phyloP scores from a whole-genome alignment of 129 eudicot genomes.

The Escallonia herrerae region DNA sequence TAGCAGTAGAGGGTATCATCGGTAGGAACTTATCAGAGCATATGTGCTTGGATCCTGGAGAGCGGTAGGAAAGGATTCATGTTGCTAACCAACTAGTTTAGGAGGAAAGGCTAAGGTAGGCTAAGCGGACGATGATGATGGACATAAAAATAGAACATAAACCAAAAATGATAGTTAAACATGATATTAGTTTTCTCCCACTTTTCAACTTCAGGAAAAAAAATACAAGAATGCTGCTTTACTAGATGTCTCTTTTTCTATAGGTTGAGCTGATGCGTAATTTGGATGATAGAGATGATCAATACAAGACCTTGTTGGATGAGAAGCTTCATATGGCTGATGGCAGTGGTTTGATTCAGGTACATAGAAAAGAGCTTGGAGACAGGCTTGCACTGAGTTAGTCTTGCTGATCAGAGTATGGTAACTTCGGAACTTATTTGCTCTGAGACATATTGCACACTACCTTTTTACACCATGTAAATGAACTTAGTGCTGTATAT shows the following conservation, averaged over 20 bases:
- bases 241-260: slow-evolving; percentile 3
- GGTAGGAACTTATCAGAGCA: no score
- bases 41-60: no score
- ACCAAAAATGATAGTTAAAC: no score
- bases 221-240: no score
- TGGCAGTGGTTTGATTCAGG: slow-evolving; percentile 42
- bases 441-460: not conserved
- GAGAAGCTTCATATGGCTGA: slow-evolving; percentile 65
- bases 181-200: no score
- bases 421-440: not conserved
- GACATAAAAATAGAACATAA: no score
- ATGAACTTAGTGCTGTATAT: slow-evolving; percentile 5
- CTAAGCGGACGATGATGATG: no score
- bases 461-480: slow-evolving; percentile 3
- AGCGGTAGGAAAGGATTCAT: no score
- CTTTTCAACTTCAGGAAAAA: no score
- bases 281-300: slow-evolving; percentile 70
- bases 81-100: no score
- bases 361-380: slow-evolving; percentile 50
- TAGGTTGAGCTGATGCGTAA: slow-evolving; percentile 75
- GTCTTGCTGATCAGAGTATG: not conserved
- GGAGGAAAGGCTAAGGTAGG: no score
- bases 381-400: slow-evolving; percentile 44
- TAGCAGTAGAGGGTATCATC: no score
- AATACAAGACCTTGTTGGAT: slow-evolving; percentile 62